Base-by-base conservation (phyloP, 176 grass and related monocot species). In the Elaeis guineensis region DNA sequence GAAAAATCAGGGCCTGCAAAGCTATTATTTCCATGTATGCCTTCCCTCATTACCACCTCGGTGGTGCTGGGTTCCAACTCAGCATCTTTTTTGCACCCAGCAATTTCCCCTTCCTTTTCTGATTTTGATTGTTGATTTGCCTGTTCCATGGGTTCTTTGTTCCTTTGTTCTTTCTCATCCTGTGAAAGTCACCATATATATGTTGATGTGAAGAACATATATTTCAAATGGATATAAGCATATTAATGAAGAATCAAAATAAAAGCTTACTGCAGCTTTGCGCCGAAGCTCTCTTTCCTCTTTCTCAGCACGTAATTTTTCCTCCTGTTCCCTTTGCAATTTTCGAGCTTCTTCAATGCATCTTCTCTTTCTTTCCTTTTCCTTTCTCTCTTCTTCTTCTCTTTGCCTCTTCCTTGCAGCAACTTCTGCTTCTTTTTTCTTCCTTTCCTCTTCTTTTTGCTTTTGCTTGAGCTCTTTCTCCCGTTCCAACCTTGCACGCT, bases 381-480 rank as follows among this genome's bases (percentile, higher is more conserved):
- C 84, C 70, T 50, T 85, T 52, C 56, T 83, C 62, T 64, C 72
- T 57, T 71, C 64, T 60, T 81, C 86, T 69, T 81, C 90, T 63
- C 79, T 80, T 25, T 84, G 83, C 68, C 90, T 82, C 74, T 90
- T 95, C 62, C 67, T 86, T 52, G 28, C 54, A 52, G 84, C 84
- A 58, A 83, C 71, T 62, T 79, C 81, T 30, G 28, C 28, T 64
- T 78, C 81, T 8, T 76, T 77, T 69, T 80, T 95, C 75, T 82
- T 89, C 68, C 67, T 94, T 52, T 80, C 59, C 49, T 87, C 87
- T 25, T 86, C 70, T 59, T 83, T 70, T 44, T 74, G 73, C 66
- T 85, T 98, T 80, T 85, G 82, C 69, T 92, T 89, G 54, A 85
- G 54, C 66, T 83, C 80, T 75, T 86, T 91, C 78, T 92, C 87